These are phyloP conservation scores for Cadophora luteo-olivacea DNA, from an alignment of 2,329 filamentous ascomycete genomes.

Conservation along the genomic window DNA sequence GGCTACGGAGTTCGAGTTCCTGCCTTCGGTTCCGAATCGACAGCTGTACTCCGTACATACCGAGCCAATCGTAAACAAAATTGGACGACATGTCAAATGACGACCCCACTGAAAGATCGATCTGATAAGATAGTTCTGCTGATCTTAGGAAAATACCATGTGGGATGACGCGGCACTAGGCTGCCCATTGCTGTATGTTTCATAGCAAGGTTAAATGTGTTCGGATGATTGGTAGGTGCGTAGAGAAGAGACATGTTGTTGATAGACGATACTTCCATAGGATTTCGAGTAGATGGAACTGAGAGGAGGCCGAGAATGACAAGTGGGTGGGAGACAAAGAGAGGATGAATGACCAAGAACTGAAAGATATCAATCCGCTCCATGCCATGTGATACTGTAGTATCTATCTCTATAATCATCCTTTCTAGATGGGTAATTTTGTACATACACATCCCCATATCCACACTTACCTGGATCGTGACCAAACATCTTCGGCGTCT, in stretches of 20 bases:
- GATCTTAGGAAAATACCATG: not conserved
- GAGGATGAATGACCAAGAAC: too few relatives aligned
- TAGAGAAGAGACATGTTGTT: not conserved
- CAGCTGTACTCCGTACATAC: not conserved
- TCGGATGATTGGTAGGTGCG: not conserved
- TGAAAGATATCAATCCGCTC: too few relatives aligned
- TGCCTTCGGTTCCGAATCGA: not conserved
- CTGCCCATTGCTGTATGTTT: not conserved
- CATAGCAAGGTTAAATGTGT: not conserved
- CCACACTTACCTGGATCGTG: not conserved
- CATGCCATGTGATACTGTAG: too few relatives aligned
- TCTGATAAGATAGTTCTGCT: not conserved
- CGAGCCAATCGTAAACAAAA: not conserved
- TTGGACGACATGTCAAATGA: not conserved
- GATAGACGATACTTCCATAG: too few relatives aligned
- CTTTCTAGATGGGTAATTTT: not conserved
- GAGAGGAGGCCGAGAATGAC: too few relatives aligned
- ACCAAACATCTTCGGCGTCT: not conserved
- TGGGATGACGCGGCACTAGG: not conserved
- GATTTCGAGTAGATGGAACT: not conserved
- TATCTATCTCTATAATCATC: not conserved
- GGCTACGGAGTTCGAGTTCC: not conserved
- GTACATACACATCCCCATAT: not conserved
- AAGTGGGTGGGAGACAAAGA: too few relatives aligned
- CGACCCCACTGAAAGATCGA: not conserved